These are phyloP conservation scores for Halophytophthora polymorphica DNA, from an alignment of 352 stramenopile species.

Conservation along the genomic window DNA sequence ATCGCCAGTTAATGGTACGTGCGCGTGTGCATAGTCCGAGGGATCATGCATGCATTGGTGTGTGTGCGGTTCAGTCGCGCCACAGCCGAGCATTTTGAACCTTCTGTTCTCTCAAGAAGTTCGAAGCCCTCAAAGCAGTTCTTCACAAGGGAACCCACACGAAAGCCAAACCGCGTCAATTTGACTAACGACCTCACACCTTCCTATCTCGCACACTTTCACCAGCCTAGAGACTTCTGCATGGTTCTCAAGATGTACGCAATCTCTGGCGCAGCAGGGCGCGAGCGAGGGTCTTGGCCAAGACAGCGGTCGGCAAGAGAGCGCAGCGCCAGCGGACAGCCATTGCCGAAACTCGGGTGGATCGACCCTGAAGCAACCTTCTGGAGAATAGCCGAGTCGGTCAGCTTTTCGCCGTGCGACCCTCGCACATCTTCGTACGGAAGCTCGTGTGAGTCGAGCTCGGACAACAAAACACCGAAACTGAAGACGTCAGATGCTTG, in stretches of 20 bases:
- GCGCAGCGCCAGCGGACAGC: slow-evolving; percentile 33
- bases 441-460: slow-evolving; percentile 39
- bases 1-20: too few relatives aligned
- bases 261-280: slow-evolving; percentile 42
- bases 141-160: too few relatives aligned
- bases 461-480: slow-evolving; percentile 37
- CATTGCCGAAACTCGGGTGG: slow-evolving; percentile 22
- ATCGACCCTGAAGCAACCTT: slow-evolving; percentile 28
- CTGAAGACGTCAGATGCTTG: slow-evolving; percentile 34
- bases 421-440: slow-evolving; percentile 31
- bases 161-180: too few relatives aligned
- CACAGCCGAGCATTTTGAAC: too few relatives aligned
- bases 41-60: too few relatives aligned
- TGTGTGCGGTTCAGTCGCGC: too few relatives aligned
- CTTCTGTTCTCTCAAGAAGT: too few relatives aligned
- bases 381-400: slow-evolving; percentile 37
- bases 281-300: slow-evolving; percentile 27
- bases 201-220: not conserved
- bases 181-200: too few relatives aligned
- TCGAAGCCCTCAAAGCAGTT: too few relatives aligned
- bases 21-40: too few relatives aligned
- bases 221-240: slow-evolving; percentile 20
- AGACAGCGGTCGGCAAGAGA: slow-evolving; percentile 38
- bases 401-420: slow-evolving; percentile 17
- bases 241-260: slow-evolving; percentile 42